Percentiles rank a stretch among this genome's conserved stretches.
These are phyloP conservation scores for Lolium rigidum DNA, from an alignment of 176 grass and related monocot species.

Conservation along the genomic window DNA sequence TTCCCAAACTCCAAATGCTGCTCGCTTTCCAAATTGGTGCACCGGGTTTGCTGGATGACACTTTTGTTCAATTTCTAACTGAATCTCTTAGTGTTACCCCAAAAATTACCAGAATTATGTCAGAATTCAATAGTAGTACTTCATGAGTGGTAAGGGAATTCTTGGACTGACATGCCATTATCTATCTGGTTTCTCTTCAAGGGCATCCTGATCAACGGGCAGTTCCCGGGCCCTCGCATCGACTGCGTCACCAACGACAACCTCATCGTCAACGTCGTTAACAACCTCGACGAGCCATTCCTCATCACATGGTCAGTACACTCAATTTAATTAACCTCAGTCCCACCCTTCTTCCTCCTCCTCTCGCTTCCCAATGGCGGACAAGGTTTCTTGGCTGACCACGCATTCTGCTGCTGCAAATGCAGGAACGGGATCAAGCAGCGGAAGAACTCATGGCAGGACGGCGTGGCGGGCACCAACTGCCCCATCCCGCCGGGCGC, in stretches of 20 bases:
- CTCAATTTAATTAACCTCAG: background rate
- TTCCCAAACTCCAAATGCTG: background rate
- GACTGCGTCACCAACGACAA: slow-evolving; percentile 97
- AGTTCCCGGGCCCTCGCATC: slow-evolving; percentile 83
- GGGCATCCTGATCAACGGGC: slow-evolving; percentile 95
- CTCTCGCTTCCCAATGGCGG: background rate
- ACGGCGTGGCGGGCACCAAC: slow-evolving; percentile 88
- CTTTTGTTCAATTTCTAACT: slow-evolving; percentile 2
- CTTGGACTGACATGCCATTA: background rate
- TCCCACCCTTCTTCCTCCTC: background rate
- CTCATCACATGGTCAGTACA: slow-evolving; percentile 74
- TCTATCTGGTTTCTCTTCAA: slow-evolving; percentile 9
- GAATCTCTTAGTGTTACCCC: background rate
- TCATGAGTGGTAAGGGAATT: background rate
- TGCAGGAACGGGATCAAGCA: slow-evolving; percentile 90
- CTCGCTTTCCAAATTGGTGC: background rate
- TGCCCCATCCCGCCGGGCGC: slow-evolving; percentile 66
- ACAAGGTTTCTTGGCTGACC: background rate
- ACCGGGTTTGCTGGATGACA: background rate
- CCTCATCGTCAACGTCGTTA: slow-evolving; percentile 74
- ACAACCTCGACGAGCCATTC: slow-evolving; percentile 87
- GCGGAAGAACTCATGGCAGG: slow-evolving; percentile 98
- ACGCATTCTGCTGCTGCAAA: background rate
- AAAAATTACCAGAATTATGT: background rate
- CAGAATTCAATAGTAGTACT: background rate